Conservation (phyloP, 495 filamentous ascomycete species). For the Cudoniella acicularis region DNA sequence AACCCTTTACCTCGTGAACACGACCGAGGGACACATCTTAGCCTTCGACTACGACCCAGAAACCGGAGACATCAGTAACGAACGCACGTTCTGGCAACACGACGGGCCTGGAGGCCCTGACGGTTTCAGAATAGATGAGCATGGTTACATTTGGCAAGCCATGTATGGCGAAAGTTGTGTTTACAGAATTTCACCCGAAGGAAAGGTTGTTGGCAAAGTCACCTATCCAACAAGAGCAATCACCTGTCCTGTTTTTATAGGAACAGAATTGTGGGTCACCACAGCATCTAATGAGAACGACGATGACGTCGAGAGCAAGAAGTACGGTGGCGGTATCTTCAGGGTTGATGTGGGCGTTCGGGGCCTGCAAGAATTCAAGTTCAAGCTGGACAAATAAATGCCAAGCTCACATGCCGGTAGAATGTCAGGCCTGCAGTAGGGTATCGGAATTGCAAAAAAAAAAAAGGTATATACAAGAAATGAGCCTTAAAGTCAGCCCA, state of each 20-base stretch:
- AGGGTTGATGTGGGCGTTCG: conserved; percentile 62
- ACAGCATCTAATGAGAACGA: conserved; percentile 56
- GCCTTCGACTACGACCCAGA: conserved; percentile 69
- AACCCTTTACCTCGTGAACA: conserved; percentile 82
- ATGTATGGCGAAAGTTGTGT: conserved; percentile 68
- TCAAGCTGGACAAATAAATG: conserved; percentile 38
- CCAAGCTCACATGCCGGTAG: too few relatives aligned
- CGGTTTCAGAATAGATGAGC: conserved; percentile 68
- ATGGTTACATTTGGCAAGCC: conserved; percentile 75
- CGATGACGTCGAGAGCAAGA: conserved; percentile 53
- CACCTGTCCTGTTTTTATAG: conserved; percentile 71
- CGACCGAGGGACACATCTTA: conserved; percentile 65
- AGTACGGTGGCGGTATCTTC: conserved; percentile 63
- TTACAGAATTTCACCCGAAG: conserved; percentile 60
- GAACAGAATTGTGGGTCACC: conserved; percentile 72
- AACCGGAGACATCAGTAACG: conserved; percentile 61
- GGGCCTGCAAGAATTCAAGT: conserved; percentile 55
- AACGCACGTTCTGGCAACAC: conserved; percentile 63
- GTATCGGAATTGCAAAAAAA: too few relatives aligned
- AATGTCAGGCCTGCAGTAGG: too few relatives aligned
- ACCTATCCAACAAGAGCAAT: conserved; percentile 63
- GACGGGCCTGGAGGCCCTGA: conserved; percentile 64
- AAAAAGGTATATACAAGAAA: too few relatives aligned
- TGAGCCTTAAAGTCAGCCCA: too few relatives aligned
- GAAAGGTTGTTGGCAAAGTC: conserved; percentile 63